Conservation (phyloP, 2,329 filamentous ascomycete genomes). For the Monilinia fructigena region DNA sequence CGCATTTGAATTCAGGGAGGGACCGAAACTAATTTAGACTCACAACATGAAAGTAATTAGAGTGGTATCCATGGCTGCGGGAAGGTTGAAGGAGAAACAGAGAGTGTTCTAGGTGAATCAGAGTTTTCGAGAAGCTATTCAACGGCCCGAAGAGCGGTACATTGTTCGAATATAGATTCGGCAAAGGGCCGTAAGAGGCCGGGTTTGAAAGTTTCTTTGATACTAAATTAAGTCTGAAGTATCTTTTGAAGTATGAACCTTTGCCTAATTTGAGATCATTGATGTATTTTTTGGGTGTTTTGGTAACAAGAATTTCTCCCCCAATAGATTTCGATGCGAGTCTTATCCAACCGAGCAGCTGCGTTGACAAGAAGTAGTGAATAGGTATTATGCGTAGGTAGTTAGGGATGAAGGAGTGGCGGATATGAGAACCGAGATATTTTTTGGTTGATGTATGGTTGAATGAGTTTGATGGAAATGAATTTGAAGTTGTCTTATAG, state of each 20-base stretch:
- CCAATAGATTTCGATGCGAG: background rate
- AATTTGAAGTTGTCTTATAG: background rate
- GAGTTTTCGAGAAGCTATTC: slow-evolving; percentile 8
- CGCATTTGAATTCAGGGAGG: slow-evolving; percentile 5
- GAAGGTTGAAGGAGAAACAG: slow-evolving; percentile 26
- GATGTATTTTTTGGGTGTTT: background rate
- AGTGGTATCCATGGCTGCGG: slow-evolving; percentile 48
- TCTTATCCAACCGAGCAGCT: background rate
- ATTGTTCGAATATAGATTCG: slow-evolving; percentile 1
- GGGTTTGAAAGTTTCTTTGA: background rate
- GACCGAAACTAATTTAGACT: slow-evolving; percentile 1
- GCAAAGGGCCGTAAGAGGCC: background rate
- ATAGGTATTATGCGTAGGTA: background rate
- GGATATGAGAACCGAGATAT: background rate
- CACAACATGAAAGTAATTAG: slow-evolving; percentile 69
- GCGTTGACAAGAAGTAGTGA: background rate
- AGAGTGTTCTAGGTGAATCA: background rate
- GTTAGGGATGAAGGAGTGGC: background rate
- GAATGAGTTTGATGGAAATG: background rate
- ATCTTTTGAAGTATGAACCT: background rate
- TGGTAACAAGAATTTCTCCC: background rate
- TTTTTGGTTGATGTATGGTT: background rate
- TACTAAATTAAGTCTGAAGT: background rate
- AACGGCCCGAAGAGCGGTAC: background rate
- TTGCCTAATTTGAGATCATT: background rate